Percentiles rank a stretch among this genome's conserved stretches.
phyloP scores from a whole-genome alignment of 148 eudicot species.

The Chenopodium suecicum region DNA sequence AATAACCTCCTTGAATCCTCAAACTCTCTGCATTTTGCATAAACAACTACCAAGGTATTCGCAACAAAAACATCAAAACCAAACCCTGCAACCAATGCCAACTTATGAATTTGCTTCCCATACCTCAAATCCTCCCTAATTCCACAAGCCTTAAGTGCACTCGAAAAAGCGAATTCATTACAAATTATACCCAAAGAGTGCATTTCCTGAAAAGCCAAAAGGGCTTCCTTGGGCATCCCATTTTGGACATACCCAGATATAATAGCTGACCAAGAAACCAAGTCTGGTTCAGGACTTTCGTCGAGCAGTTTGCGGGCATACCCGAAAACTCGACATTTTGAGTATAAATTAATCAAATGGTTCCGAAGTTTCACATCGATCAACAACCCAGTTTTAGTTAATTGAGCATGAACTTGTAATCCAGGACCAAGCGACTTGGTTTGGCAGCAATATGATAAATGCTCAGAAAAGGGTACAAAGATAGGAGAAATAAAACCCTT shows the following conservation, averaged over 20 bases:
- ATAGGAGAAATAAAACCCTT: constrained; percentile 9
- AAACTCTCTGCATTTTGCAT: constrained; percentile 57
- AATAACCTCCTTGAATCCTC: constrained; percentile 59
- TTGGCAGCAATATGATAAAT: constrained; percentile 42
- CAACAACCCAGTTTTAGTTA: constrained; percentile 47
- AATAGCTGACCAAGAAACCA: constrained; percentile 79
- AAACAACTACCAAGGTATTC: constrained; percentile 65
- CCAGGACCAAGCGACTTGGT: constrained; percentile 51
- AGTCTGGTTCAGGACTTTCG: constrained; percentile 65
- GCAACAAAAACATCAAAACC: constrained; percentile 60
- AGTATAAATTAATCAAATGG: constrained; percentile 58
- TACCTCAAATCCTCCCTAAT: constrained; percentile 44
- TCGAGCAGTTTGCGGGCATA: constrained; percentile 66
- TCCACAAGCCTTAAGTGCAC: constrained; percentile 74
- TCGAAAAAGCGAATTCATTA: constrained; percentile 68
- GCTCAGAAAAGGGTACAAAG: constrained; percentile 39
- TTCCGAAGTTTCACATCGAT: constrained; percentile 39
- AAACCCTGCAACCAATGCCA: constrained; percentile 57
- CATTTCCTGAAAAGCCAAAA: constrained; percentile 58
- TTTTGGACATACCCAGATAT: constrained; percentile 68
- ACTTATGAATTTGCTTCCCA: constrained; percentile 65
- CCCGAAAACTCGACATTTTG: constrained; percentile 46
- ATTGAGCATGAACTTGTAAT: constrained; percentile 50
- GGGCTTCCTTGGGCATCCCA: constrained; percentile 52
- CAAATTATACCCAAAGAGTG: constrained; percentile 47